Percentiles rank a stretch among this genome's conserved stretches.
phyloP scores from a whole-genome alignment of 768 basidiomycete genomes.

The Agrocybe pediades region DNA sequence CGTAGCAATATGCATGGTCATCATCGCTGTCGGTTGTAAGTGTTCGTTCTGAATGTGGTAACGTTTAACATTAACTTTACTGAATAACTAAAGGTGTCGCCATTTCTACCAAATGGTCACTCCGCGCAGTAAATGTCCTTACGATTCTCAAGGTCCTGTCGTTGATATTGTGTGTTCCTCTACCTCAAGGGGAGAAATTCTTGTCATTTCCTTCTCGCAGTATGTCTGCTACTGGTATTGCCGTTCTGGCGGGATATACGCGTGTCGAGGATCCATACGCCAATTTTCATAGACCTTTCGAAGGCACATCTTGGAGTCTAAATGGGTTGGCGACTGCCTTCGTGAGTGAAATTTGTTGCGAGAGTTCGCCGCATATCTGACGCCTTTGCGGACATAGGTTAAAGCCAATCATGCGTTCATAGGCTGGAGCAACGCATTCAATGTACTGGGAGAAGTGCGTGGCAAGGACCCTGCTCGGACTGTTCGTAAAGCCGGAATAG shows the following conservation, averaged over 20 bases:
- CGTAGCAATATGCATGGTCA: constrained; percentile 24
- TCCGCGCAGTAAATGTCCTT: constrained; percentile 32
- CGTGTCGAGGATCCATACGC: constrained; percentile 52
- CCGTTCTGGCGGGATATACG: constrained; percentile 58
- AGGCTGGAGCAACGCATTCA: constrained; percentile 41
- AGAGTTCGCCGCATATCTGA: not conserved
- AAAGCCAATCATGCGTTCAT: constrained; percentile 35
- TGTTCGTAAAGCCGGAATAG: constrained; percentile 41
- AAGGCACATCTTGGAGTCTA: constrained; percentile 45
- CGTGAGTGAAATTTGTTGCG: constrained; percentile 17
- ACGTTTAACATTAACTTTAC: not conserved
- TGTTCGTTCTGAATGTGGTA: not conserved
- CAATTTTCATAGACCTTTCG: constrained; percentile 59
- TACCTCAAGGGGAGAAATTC: not conserved
- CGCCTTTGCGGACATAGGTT: constrained; percentile 23
- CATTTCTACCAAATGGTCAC: constrained; percentile 36
- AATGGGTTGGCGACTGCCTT: constrained; percentile 43
- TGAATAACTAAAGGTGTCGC: constrained; percentile 25
- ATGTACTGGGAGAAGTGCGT: constrained; percentile 45
- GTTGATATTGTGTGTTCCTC: constrained; percentile 27
- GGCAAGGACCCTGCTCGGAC: constrained; percentile 43
- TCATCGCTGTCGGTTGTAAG: constrained; percentile 28
- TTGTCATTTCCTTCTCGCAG: constrained; percentile 13
- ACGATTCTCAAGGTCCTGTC: constrained; percentile 31
- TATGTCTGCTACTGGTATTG: constrained; percentile 56